Percentiles rank a stretch among this genome's conserved stretches.
Conservation (phyloP, 768 basidiomycete genomes). For the Thelephora ganbajun region DNA sequence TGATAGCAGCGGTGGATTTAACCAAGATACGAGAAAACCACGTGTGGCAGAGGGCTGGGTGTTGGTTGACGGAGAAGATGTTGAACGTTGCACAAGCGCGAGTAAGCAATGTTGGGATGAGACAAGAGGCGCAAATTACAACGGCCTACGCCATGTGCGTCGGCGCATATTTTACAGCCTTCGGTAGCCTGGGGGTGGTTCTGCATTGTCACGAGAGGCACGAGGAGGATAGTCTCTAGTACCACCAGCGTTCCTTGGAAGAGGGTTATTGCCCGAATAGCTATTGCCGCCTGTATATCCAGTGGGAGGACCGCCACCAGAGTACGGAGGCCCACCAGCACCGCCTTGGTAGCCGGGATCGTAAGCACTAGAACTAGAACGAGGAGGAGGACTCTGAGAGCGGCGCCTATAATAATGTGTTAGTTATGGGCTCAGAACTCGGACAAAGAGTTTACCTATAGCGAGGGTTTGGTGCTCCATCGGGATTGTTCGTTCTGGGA, state of each 20-base stretch:
- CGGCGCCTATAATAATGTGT: constrained; percentile 35
- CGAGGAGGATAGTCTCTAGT: constrained; percentile 26
- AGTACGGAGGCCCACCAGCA: constrained; percentile 9
- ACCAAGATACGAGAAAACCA: too few relatives aligned
- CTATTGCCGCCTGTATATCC: constrained; percentile 30
- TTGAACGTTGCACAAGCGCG: too few relatives aligned
- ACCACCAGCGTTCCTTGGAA: constrained; percentile 17
- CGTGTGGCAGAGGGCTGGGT: too few relatives aligned
- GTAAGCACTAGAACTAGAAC: constrained; percentile 31
- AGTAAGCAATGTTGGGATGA: too few relatives aligned
- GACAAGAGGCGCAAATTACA: too few relatives aligned
- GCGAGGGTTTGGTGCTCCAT: constrained; percentile 11
- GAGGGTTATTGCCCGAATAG: constrained; percentile 28
- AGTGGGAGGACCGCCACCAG: constrained; percentile 14
- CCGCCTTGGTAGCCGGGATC: constrained; percentile 31
- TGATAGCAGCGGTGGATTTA: too few relatives aligned
- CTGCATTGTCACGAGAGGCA: constrained; percentile 18
- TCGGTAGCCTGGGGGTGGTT: too few relatives aligned
- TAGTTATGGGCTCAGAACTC: constrained; percentile 1
- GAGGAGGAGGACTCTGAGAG: constrained; percentile 54
- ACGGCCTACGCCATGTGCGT: too few relatives aligned
- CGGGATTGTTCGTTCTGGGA: constrained; percentile 27
- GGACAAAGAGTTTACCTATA: constrained; percentile 20
- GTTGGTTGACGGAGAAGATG: too few relatives aligned
- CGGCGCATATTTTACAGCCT: too few relatives aligned